Base-by-base conservation (phyloP, 2,329 filamentous ascomycete species). In the Claviceps cyperi region DNA sequence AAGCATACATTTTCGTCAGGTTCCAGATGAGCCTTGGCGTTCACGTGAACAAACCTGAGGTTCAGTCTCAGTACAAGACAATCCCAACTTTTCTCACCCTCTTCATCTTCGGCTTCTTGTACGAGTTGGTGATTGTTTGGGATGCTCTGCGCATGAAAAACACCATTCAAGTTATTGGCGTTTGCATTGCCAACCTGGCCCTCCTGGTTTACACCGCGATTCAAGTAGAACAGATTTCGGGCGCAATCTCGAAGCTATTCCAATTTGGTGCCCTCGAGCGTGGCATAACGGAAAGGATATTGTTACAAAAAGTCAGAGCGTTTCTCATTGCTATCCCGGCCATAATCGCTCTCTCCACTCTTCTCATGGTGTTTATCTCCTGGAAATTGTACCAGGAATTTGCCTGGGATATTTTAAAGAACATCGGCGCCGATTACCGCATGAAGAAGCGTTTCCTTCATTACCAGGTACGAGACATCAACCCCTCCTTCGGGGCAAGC, bases 331-430 rank as follows among this genome's bases (percentile, higher is more conserved):
- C 91, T 11, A 88, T 94, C 50, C 92, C 92, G 0, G 81, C 78
- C 58, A 78, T 98, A 51, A 84, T 97, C 56, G 88, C 80, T 1
- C 67, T 94, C 32, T 79, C 79, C 32, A 91, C 86, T 2, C 55
- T 90, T 5, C 61, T 80, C 49, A 82, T 97, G 74, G 75, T 74
- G 14, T 84, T 88, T 54, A 72, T 90, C 48, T 82, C 91, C 2
- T 97, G 89, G 86, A 96, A 95, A 70, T 76, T 98, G 35, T 97
- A 98, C 64, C 89, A 95, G 62, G 91, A 96, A 66, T 98, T 98
- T 67, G 91, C 92, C 11, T 98, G 92, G 92, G 92, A 92, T 51
- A 98, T 98, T 62, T 89, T 98, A 69, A 98, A 98, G 74, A 90
- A 94, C 67, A 98, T 98, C 64, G 94, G 90, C 62, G 92, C 92